Evolutionary conservation across 2,329 filamentous ascomycete species (phyloP), one percentile per base, ranked within the genome.

Genomic region (Knufia fluminis): DNA sequence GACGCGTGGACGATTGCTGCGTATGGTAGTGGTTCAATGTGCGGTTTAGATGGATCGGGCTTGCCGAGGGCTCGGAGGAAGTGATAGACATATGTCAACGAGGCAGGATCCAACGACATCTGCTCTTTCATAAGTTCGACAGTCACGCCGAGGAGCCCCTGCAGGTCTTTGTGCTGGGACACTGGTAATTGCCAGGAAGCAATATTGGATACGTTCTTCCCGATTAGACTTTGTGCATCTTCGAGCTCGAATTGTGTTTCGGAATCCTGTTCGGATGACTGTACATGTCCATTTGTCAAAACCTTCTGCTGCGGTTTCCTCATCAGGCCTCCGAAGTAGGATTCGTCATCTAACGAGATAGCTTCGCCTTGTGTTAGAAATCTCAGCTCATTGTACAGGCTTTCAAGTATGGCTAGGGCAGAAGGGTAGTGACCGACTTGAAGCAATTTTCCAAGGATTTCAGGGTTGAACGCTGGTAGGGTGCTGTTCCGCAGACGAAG

Each of bases 61-160:
- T 28, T 10, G 22, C 22, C 16, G 31, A 26, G 9, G 8, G 42
- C 28, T n/a, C 3, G 7, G 16, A 48, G 45, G 24, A 48, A 48
- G 16, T 48, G 45, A 17, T 39, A 48, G 68, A 95, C 79, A 65
- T 90, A 96, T 38, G 88, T 51, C 23, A 51, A 84, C 2, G 86
- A 90, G 60, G 95, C 94, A 59, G 87, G 86, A 61, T 96, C 90
- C 69, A 96, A 85, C 2, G 89, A 94, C 4, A 87, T 80, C 16
- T 88, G 80, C 61, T 96, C 87, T 60, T 85, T 86, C 63, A 94
- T 88, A 1, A 94, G 86, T 33, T 86, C 79, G 3, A 86, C 85
- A 39, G 85, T 80, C 54, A 89, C 94, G 66, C 94, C 87, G 31
- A 92, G 77, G 42, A 90, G 90, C 3, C 14, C 16, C 22, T 31